Base-by-base conservation (phyloP, 1,284 basidiomycete species). In the Anthracocystis setariae region DNA sequence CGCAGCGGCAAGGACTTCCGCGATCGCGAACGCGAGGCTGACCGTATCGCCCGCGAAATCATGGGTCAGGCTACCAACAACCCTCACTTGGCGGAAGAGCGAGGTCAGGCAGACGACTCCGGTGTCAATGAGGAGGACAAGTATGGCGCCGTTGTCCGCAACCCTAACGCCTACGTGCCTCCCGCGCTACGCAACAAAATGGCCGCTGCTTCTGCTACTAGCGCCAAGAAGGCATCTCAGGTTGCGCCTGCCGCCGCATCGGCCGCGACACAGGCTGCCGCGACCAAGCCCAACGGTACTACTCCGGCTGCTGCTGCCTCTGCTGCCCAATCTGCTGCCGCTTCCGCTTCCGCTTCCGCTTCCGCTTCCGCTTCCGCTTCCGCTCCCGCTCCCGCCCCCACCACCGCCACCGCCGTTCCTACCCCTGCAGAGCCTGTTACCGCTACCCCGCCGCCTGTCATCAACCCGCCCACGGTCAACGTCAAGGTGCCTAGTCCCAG, bases 91-190 rank as follows among this genome's bases (percentile, higher is more conserved):
- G 90, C 91, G 48, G 95, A 98, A 83, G 95, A 98, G 84, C 89
- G 95, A 66, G 89, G 89, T 46, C 84, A 90, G 76, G 91, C 90
- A 74, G 91, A 92, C 75, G 89, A 87, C 67, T 65, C 72, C 15
- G 89, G 90, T 24, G 83, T 87, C 60, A 92, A 95, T 82, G 95
- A 98, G 85, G 96, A 98, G 85, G 94, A 97, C 86, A 94, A 93
- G 92, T 98, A 94, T 83, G 92, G 92, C 64, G 93, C 93, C 33
- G 95, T 98, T 38, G 90, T 92, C 46, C 91, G 95, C 59, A 87
- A 89, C 45, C 87, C 90, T 20, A 91, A 91, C 78, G 94, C 95
- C 25, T 98, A 98, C 80, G 89, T 98, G 38, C 94, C 95, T 42
- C 93, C 94, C 12, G 92, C 90, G 58, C 92, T 92, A 27, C 88